Evolutionary conservation across 139 green algal genomes (phyloP).

Genomic region (Micractinium conductrix): DNA sequence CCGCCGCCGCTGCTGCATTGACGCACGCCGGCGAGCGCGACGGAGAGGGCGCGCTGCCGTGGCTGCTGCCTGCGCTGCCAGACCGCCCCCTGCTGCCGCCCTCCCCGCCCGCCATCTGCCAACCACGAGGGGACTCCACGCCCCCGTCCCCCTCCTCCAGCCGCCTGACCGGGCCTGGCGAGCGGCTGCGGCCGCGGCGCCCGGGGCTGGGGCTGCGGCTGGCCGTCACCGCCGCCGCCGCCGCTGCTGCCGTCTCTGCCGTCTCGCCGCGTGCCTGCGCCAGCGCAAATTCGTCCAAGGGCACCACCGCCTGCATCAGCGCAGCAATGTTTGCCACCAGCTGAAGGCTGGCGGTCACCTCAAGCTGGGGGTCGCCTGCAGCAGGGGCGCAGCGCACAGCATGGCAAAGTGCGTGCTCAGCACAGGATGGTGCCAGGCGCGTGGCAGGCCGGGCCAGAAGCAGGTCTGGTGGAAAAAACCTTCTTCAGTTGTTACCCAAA

Average conservation of each 20-base stretch:
- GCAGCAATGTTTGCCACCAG: constrained; percentile 58
- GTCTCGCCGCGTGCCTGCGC: constrained; percentile 33
- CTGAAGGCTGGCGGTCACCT: constrained; percentile 50
- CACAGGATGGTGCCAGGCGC: too few species aligned
- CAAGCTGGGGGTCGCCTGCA: not conserved
- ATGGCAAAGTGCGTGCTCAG: too few species aligned
- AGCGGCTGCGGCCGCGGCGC: constrained; percentile 34
- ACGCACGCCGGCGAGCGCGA: not conserved
- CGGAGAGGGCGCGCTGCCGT: constrained; percentile 18
- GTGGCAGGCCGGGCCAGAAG: too few species aligned
- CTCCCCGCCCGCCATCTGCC: not conserved
- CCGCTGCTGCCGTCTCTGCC: not conserved
- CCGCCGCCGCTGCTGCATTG: not conserved
- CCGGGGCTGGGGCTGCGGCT: constrained; percentile 14
- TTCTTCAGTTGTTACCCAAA: too few species aligned
- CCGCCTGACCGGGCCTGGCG: not conserved
- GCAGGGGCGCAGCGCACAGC: too few species aligned
- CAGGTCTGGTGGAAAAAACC: too few species aligned
- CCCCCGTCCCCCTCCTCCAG: not conserved
- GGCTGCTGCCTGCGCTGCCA: constrained; percentile 7
- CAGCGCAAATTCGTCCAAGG: constrained; percentile 66
- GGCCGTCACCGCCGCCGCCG: not conserved
- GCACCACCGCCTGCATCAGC: constrained; percentile 37
- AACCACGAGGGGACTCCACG: too few species aligned
- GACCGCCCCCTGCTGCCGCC: not conserved